Evolutionary conservation across 2,329 filamentous ascomycete species (phyloP).

Genomic region (Hirsutella thompsonii): DNA sequence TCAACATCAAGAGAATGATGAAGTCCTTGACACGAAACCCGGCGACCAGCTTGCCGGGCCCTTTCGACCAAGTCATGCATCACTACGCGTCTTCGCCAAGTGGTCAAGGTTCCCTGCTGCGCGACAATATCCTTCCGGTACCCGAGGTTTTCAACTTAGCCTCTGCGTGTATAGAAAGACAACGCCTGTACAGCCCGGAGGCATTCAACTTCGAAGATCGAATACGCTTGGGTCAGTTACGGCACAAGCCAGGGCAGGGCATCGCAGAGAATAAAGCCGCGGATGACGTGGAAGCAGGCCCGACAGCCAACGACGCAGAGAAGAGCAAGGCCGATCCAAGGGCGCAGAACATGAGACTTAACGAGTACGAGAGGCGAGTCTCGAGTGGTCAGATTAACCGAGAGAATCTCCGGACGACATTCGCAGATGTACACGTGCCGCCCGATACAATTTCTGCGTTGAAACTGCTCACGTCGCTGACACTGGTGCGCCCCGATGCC

Average conservation of each 20-base stretch:
- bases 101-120: constrained; percentile 19
- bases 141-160: constrained; percentile 27
- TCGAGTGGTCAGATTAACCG: constrained; percentile 72
- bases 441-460: constrained; percentile 74
- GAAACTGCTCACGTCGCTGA: constrained; percentile 78
- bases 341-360: constrained; percentile 33
- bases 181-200: no score
- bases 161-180: no score
- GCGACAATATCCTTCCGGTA: constrained; percentile 21
- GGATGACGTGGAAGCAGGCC: constrained; percentile 8
- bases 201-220: constrained; percentile 18
- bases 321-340: constrained; percentile 15
- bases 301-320: constrained; percentile 16
- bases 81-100: no score
- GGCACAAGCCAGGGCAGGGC: constrained; percentile 17
- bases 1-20: constrained; percentile 34
- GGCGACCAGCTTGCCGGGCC: constrained; percentile 2
- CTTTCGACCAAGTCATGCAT: constrained; percentile 13
- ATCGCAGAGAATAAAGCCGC: constrained; percentile 15
- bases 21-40: constrained; percentile 18
- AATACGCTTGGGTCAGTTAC: constrained; percentile 17
- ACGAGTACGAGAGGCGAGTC: constrained; percentile 71
- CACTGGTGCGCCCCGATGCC: constrained; percentile 79
- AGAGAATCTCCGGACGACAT: constrained; percentile 72
- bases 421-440: constrained; percentile 74